Conservation (phyloP, 2,329 filamentous ascomycete genomes). For the Fusarium sp. region DNA sequence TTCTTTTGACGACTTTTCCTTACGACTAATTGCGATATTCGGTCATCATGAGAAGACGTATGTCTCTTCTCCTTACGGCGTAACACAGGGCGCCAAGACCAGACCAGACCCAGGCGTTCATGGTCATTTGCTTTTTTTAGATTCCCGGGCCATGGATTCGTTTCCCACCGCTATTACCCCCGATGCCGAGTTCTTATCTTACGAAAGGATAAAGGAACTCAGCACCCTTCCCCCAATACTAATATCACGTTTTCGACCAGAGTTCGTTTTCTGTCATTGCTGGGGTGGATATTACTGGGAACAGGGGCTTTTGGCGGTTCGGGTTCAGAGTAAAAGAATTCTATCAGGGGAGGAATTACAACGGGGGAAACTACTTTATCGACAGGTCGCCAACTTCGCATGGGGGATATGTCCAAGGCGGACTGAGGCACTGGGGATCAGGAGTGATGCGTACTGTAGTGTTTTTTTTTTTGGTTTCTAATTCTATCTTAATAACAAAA, state of each 20-base stretch:
- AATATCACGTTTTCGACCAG: not conserved
- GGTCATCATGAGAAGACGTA: slow-evolving; percentile 1
- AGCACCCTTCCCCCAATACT: not conserved
- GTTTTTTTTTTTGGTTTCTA: not conserved
- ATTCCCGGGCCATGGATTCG: slow-evolving; percentile 9
- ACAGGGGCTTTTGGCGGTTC: not conserved
- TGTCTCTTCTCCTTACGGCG: not conserved
- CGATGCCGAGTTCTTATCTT: slow-evolving; percentile 18
- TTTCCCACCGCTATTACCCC: not conserved
- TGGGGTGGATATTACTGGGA: not conserved
- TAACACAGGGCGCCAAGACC: slow-evolving; percentile 2
- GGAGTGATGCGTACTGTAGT: not conserved
- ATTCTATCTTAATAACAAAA: not conserved
- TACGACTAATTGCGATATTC: not conserved
- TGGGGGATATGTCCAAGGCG: not conserved
- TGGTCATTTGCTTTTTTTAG: slow-evolving; percentile 18
- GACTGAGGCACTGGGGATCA: not conserved
- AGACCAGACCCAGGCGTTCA: slow-evolving; percentile 5
- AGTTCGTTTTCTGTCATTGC: not conserved
- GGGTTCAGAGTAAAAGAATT: not conserved
- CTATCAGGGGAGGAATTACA: not conserved
- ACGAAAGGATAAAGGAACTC: slow-evolving; percentile 15
- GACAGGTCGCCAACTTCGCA: not conserved
- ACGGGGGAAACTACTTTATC: not conserved
- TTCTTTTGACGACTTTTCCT: slow-evolving; percentile 10